These are phyloP conservation scores for Calonectria crousiana DNA, from an alignment of 2,329 filamentous ascomycete genomes.

Conservation along the genomic window DNA sequence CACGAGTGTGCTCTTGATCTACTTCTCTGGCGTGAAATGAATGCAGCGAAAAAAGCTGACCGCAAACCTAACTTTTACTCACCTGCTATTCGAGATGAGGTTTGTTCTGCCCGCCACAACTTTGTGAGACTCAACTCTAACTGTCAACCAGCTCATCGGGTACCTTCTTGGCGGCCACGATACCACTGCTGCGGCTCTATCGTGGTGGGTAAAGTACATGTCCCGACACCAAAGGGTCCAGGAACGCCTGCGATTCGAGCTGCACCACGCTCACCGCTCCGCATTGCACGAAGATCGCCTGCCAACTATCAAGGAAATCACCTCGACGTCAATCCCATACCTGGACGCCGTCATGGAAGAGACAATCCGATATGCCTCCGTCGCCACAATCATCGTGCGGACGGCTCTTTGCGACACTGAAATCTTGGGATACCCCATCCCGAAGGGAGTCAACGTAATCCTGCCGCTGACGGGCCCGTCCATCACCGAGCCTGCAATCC, in stretches of 20 bases:
- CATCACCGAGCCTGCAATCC: slow-evolving; percentile 42
- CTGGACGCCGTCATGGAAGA: slow-evolving; percentile 55
- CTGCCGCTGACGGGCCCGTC: slow-evolving; percentile 45
- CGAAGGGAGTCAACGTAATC: slow-evolving; percentile 50
- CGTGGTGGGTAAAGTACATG: slow-evolving; percentile 48
- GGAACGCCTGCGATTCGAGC: slow-evolving; percentile 39
- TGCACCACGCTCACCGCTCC: slow-evolving; percentile 36
- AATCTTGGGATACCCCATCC: slow-evolving; percentile 49
- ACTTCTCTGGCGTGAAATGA: slow-evolving; percentile 49
- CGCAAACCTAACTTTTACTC: slow-evolving; percentile 49
- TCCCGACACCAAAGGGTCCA: slow-evolving; percentile 38
- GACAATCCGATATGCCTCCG: slow-evolving; percentile 47
- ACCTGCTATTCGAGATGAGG: slow-evolving; percentile 50
- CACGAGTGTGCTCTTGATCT: slow-evolving; percentile 48
- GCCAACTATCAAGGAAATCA: slow-evolving; percentile 48
- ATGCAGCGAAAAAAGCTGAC: slow-evolving; percentile 45
- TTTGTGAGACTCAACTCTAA: not conserved
- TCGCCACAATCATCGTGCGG: slow-evolving; percentile 47
- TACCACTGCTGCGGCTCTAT: slow-evolving; percentile 43
- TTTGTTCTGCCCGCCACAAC: slow-evolving; percentile 16
- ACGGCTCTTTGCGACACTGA: slow-evolving; percentile 47
- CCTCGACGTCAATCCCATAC: slow-evolving; percentile 45
- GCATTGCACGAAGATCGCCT: slow-evolving; percentile 39
- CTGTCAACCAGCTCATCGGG: slow-evolving; percentile 37
- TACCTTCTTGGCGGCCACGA: slow-evolving; percentile 48